These are phyloP conservation scores for Tetrahymena borealis DNA, from an alignment of 73 alveolate species.

Conservation along the genomic window DNA sequence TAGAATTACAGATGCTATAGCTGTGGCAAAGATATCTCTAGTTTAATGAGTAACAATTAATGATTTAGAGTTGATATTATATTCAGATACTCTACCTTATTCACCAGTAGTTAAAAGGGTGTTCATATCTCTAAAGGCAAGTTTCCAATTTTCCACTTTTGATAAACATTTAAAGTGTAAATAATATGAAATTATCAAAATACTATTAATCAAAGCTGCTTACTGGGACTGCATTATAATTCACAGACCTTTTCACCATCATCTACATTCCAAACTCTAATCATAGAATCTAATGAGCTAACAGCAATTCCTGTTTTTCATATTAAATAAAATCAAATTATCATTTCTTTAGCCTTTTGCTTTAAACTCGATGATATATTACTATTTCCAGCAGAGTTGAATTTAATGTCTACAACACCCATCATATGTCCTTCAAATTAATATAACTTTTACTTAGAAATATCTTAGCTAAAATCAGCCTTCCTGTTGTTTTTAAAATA, in stretches of 20 bases:
- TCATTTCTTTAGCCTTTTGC: not conserved
- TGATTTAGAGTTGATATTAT: not conserved
- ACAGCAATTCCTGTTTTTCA: conserved; percentile 2
- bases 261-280: conserved; percentile 39
- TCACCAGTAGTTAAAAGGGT: conserved; percentile 38
- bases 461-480: not conserved
- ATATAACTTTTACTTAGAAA: not conserved
- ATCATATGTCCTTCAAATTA: conserved; percentile 25
- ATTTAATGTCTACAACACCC: conserved; percentile 35
- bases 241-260: conserved; percentile 11
- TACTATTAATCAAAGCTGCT: not conserved
- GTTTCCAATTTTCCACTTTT: conserved; percentile 47
- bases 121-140: conserved; percentile 22
- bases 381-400: conserved; percentile 3
- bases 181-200: not conserved
- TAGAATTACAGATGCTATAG: not conserved
- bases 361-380: not conserved
- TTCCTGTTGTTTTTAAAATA: conserved; percentile 1
- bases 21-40: conserved; percentile 21
- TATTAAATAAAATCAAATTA: not conserved
- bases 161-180: too few species aligned
- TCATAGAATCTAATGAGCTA: conserved; percentile 34
- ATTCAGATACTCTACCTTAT: conserved; percentile 33
- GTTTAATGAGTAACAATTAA: conserved; percentile 6
- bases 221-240: conserved; percentile 13